Evolutionary conservation across 352 stramenopile genomes (phyloP), one percentile per base, ranked within the genome.

Genomic region (Aphanomyces euteiches): DNA sequence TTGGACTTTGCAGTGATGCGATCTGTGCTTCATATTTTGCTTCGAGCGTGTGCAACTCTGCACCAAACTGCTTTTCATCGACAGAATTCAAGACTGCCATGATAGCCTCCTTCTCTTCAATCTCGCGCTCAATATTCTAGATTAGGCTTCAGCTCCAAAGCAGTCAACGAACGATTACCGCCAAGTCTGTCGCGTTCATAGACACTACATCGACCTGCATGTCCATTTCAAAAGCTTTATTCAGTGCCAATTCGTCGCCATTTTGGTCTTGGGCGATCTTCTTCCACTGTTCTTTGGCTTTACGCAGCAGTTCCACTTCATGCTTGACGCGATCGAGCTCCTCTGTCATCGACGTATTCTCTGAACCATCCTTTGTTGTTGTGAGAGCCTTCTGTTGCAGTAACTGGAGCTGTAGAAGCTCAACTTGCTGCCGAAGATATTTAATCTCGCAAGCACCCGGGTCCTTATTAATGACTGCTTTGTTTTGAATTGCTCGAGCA

Each of bases 401-500:
- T 13, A 93, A 67, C 67, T 91, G 80, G 10, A 89, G 64, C 53
- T 90, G 78, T 40, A 90, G 60, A 40, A 90, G 67, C 56, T 85
- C 83, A 19, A 93, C 56, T 69, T 93, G 82, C 64, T 87, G 81
- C 59, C 88, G 89, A 7, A 93, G 74, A 45, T 78, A 82, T 5
- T 45, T 40, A 8, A 92, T 57, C 54, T 89, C 78, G 58, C 76
- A 97, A 38, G 92, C 85, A 28, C 95, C 87, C 21, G 91, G 80
- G 69, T 98, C 94, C 71, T 98, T 92, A 77, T 99, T 99, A 43
- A 99, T 91, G 63, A 98, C 86, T 1, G 97, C 95, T 68, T 93
- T 90, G 77, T 99, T 99, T 73, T 99, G 95, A 74, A 99, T 99
- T 65, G 98, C 98, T 54, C 98, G 98, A 5, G 98, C 95, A 21